Conservation (phyloP, 1,284 basidiomycete genomes). For the Fomitopsis betulina region DNA sequence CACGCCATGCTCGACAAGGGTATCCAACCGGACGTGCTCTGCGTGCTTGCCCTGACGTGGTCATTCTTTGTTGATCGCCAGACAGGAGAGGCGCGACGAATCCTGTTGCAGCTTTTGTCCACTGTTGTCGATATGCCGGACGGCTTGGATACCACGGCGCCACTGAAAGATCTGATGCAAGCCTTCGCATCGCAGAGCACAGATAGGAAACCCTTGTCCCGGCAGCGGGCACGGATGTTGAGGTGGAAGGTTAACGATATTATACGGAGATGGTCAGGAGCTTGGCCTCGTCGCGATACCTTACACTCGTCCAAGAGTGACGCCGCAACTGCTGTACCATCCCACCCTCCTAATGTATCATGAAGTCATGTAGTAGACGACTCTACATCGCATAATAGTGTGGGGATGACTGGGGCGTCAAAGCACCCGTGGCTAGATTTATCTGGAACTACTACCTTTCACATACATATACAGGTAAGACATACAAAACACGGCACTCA, state of each 20-base stretch:
- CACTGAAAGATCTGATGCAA: constrained; percentile 40
- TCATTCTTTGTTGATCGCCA: constrained; percentile 57
- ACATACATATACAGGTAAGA: background rate
- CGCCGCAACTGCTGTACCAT: constrained; percentile 8
- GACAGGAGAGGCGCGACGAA: constrained; percentile 41
- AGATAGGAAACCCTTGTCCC: constrained; percentile 7
- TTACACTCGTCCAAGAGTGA: background rate
- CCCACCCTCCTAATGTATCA: background rate
- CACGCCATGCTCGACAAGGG: constrained; percentile 56
- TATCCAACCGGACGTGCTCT: constrained; percentile 60
- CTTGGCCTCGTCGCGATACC: background rate
- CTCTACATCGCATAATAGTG: too few species aligned
- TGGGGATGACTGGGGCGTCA: too few species aligned
- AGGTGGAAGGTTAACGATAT: constrained; percentile 21
- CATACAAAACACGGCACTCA: background rate
- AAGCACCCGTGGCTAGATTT: too few species aligned
- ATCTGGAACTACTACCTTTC: background rate
- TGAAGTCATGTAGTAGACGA: background rate
- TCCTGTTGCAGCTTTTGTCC: constrained; percentile 60
- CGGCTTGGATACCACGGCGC: constrained; percentile 30
- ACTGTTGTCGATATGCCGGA: constrained; percentile 58
- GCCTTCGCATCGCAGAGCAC: constrained; percentile 34
- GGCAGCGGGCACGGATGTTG: constrained; percentile 15
- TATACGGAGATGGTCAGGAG: constrained; percentile 8
- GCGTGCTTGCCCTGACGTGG: constrained; percentile 64